Conservation (phyloP, 73 alveolate species). For the Urostyla sp. region DNA sequence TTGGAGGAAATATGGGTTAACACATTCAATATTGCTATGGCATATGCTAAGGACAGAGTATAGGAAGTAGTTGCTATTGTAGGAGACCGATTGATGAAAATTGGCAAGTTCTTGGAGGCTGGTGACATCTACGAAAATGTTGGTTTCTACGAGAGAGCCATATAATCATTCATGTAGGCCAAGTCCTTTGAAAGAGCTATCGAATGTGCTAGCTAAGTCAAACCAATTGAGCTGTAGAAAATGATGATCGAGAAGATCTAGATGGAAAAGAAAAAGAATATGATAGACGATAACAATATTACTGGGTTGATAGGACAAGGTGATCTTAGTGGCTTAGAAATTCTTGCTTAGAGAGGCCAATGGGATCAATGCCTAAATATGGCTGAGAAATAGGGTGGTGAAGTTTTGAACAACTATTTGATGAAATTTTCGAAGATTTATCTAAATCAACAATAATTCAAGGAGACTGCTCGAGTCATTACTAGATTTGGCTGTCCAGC, state of each 20-base stretch:
- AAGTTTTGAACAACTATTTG: slow-evolving; percentile 88
- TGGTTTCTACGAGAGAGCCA: slow-evolving; percentile 98
- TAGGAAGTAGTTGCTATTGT: slow-evolving; percentile 95
- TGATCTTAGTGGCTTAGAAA: slow-evolving; percentile 74
- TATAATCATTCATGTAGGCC: slow-evolving; percentile 84
- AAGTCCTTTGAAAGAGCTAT: slow-evolving; percentile 93
- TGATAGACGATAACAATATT: slow-evolving; percentile 72
- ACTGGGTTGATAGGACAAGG: slow-evolving; percentile 74
- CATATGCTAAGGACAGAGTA: slow-evolving; percentile 93
- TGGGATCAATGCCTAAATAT: slow-evolving; percentile 92
- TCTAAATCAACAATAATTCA: slow-evolving; percentile 92
- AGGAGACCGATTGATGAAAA: slow-evolving; percentile 88
- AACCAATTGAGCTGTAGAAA: slow-evolving; percentile 79
- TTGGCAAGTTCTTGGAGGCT: slow-evolving; percentile 90
- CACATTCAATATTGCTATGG: slow-evolving; percentile 94
- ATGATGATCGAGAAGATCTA: slow-evolving; percentile 81
- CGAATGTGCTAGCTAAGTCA: slow-evolving; percentile 84
- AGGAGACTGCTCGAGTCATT: slow-evolving; percentile 93
- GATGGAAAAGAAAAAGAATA: slow-evolving; percentile 60
- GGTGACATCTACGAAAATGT: slow-evolving; percentile 96
- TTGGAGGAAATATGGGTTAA: slow-evolving; percentile 96
- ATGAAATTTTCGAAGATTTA: slow-evolving; percentile 87
- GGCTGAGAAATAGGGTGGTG: slow-evolving; percentile 93
- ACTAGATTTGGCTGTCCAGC: slow-evolving; percentile 95
- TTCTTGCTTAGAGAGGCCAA: slow-evolving; percentile 80